phyloP scores from a whole-genome alignment of 1,284 basidiomycete species.

The Ceratobasidium sp. region DNA sequence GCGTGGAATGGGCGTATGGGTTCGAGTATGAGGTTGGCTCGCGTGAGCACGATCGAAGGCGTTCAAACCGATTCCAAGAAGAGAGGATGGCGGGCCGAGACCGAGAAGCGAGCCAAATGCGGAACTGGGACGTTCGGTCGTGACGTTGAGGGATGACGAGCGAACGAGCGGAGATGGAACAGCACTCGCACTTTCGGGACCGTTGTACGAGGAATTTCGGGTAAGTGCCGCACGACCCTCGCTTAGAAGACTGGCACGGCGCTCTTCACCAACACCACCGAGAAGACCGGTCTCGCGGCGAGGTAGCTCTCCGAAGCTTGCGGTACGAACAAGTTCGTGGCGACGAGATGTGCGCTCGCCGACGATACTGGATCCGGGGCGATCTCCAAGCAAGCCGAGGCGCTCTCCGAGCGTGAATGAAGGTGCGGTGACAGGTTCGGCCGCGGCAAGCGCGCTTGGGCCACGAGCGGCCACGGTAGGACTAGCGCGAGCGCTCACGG shows the following conservation, averaged over 20 bases:
- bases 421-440: slow-evolving; percentile 11
- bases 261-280: slow-evolving; percentile 27
- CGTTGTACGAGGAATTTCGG: not conserved
- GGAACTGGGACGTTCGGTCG: slow-evolving; percentile 15
- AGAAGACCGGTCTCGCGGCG: slow-evolving; percentile 38
- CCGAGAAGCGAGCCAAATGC: slow-evolving; percentile 33
- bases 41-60: slow-evolving; percentile 37
- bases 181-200: not conserved
- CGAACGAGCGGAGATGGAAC: slow-evolving; percentile 25
- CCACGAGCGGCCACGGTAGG: slow-evolving; percentile 26
- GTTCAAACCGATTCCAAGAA: slow-evolving; percentile 12
- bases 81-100: slow-evolving; percentile 19
- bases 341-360: slow-evolving; percentile 28
- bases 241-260: slow-evolving; percentile 19
- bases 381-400: slow-evolving; percentile 36
- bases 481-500: slow-evolving; percentile 36
- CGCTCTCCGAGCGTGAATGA: slow-evolving; percentile 27
- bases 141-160: slow-evolving; percentile 28
- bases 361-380: slow-evolving; percentile 35
- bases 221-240: slow-evolving; percentile 13
- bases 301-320: slow-evolving; percentile 39
- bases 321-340: slow-evolving; percentile 35
- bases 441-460: slow-evolving; percentile 23
- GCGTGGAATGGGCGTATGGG: slow-evolving; percentile 38
- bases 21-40: slow-evolving; percentile 34